Evolutionary conservation across 192 early-diverging fungal species (phyloP).

Genomic region (Backusella circina): DNA sequence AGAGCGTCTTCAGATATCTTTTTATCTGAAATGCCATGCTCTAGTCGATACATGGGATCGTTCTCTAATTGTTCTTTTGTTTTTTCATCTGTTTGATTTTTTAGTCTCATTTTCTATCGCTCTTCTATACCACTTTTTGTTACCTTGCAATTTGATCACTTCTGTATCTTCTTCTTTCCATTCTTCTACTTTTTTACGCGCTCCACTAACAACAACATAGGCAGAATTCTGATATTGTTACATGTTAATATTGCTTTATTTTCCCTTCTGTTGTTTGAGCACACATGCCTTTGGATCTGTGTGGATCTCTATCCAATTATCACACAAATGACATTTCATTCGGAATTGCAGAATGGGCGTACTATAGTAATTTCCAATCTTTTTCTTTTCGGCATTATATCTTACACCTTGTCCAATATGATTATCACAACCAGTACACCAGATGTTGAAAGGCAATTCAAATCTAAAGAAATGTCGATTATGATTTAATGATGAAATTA

Average conservation of each 20-base stretch:
- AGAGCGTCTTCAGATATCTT: slow-evolving; percentile 40
- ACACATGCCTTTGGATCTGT: slow-evolving; percentile 83
- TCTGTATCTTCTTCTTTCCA: slow-evolving; percentile 66
- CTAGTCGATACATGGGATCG: slow-evolving; percentile 61
- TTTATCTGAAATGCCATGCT: slow-evolving; percentile 50
- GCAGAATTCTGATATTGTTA: slow-evolving; percentile 49
- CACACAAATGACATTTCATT: slow-evolving; percentile 92
- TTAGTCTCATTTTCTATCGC: slow-evolving; percentile 11
- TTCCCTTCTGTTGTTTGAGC: not conserved
- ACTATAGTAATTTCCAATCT: slow-evolving; percentile 81
- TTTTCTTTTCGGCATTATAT: slow-evolving; percentile 95
- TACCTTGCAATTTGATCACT: slow-evolving; percentile 59
- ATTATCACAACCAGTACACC: slow-evolving; percentile 82
- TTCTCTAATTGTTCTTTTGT: slow-evolving; percentile 38
- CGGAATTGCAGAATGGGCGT: slow-evolving; percentile 87
- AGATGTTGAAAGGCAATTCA: slow-evolving; percentile 88
- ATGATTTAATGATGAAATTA: not conserved
- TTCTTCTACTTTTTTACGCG: slow-evolving; percentile 69
- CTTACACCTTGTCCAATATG: slow-evolving; percentile 87
- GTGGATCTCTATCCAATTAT: slow-evolving; percentile 85
- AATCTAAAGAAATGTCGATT: slow-evolving; percentile 47
- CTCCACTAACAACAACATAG: slow-evolving; percentile 70
- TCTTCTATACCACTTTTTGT: not conserved
- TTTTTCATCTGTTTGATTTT: slow-evolving; percentile 38
- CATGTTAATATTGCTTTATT: not conserved